Evolutionary conservation across 208 protist genomes (phyloP), one percentile per base, ranked within the genome.

Genomic region (Leishmania tarentolae): DNA sequence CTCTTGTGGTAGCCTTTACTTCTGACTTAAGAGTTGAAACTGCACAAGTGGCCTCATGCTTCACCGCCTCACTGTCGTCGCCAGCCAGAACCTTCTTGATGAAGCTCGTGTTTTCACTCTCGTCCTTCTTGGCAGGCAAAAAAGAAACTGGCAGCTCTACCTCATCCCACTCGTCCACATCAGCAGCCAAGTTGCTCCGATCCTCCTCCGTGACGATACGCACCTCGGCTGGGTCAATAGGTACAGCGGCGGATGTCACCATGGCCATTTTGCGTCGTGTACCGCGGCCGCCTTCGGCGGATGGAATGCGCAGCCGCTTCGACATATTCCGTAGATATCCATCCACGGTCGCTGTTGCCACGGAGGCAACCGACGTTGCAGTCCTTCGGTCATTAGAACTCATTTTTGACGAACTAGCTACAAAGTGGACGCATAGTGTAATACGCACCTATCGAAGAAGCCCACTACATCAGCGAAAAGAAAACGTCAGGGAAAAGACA

Each of bases 281-380:
- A 1, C 95, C 95, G 37, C 93, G 80, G 31, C 95, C 93, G 52
- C 95, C 95, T 76, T 94, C 86, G 5, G 89, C 91, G 31, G 81
- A 86, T 24, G 93, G 93, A 37, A 97, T 88, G n/a, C 93, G 92
- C 61, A 89, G 80, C 17, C 93, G 87, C 63, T 87, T 88, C 6
- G 91, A 93, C 7, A 91, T 94, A 82, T 96, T 97, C 56, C 90
- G 87, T 52, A 98, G 79, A 83, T 98, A 98, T 13, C 95, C 93
- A 59, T 95, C 90, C 5, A 98, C 93, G 78, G 81, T 96, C 1
- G 90, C 79, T 35, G 92, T 90, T 8, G 95, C 92, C 4, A 86
- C 91, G 4, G 82, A 77, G 1, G 93, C 93, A 42, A 98, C 85
- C n/a, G 78, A 70, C 53, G 81, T 85, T n/a, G 82, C 75, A 13